A percentile compares a stretch with the other conserved stretches of the same genome.
These are phyloP conservation scores for Nakazawaea holstii DNA, from an alignment of 805 yeast genomes.

Conservation along the genomic window DNA sequence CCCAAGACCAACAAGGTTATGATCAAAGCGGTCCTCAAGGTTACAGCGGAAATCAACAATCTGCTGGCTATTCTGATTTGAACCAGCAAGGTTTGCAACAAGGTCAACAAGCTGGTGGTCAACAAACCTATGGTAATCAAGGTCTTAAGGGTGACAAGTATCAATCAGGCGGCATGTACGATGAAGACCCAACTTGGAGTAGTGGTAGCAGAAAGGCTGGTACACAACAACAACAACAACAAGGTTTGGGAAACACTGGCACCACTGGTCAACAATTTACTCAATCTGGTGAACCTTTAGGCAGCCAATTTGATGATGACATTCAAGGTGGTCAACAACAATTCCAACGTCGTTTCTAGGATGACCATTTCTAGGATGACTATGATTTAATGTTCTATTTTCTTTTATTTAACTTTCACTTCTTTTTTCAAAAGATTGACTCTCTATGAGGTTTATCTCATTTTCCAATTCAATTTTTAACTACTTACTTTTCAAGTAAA, in stretches of 20 bases:
- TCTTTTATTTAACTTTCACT: too few species aligned
- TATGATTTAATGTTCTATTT: background rate
- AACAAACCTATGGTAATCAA: background rate
- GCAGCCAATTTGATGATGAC: background rate
- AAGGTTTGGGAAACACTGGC: background rate
- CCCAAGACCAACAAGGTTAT: background rate
- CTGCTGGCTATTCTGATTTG: background rate
- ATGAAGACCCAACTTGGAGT: slow-evolving; percentile 1
- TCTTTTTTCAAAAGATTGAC: background rate
- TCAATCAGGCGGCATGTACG: slow-evolving; percentile 7
- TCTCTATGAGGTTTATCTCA: too few species aligned
- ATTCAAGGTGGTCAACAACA: slow-evolving; percentile 4
- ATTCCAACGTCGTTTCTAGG: slow-evolving; percentile 7
- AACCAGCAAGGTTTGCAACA: background rate
- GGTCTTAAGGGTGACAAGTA: slow-evolving; percentile 6
- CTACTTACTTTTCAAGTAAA: background rate
- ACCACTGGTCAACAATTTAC: background rate
- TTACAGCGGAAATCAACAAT: background rate
- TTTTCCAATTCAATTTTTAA: background rate
- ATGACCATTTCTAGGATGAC: background rate
- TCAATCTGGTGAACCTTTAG: background rate
- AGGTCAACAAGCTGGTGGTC: background rate
- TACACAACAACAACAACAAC: slow-evolving; percentile 1
- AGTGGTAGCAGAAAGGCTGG: slow-evolving; percentile 5
- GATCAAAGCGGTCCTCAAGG: background rate